Evolutionary conservation across 2,329 filamentous ascomycete genomes (phyloP), one percentile per base, ranked within the genome.

Genomic region (Acrocalymma vagum): DNA sequence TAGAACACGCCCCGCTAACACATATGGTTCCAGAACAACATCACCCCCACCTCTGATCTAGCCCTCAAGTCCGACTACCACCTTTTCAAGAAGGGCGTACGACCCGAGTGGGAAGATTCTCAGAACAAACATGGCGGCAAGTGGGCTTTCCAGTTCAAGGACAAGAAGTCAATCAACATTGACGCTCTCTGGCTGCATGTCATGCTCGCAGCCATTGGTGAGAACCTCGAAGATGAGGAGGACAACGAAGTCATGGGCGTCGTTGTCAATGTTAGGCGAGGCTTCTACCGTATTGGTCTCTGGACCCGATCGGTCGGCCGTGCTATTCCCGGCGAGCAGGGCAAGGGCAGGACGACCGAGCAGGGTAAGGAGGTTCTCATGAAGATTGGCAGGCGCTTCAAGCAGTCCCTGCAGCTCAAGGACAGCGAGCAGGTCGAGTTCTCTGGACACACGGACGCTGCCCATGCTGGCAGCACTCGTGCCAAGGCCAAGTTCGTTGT

Each of bases 41-140:
- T 99, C 71, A 90, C 93, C 34, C 87, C 92, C 28, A 93, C 95
- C 60, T 96, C 93, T 60, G 91, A 97, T 64, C 86, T 99, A 28
- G 90, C 92, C 29, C 85, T 95, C 68, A 99, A 99, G 80, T 96
- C 94, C 67, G 94, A 99, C 73, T 99, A 99, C 78, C 95, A 99
- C 70, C 88, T 99, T 29, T 99, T 99, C 87, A 99, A 99, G 81
- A 87, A 87, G 62, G 92, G 92, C 55, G 90, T 99, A 51, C 90
- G 94, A 53, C 94, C 94, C 23, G 95, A 99, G 76, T 99, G 94
- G 94, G 94, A 99, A 75, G 94, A 99, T 71, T 81, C 84, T 17
- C 91, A 97, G 78, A 99, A 99, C 80, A 99, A 97, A 83, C 91
- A 97, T 72, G 94, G 94, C 61, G 94, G 94, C 75, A 96, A 96